Conservation (phyloP, 2,329 filamentous ascomycete genomes). For the Fusarium marasasianum region DNA sequence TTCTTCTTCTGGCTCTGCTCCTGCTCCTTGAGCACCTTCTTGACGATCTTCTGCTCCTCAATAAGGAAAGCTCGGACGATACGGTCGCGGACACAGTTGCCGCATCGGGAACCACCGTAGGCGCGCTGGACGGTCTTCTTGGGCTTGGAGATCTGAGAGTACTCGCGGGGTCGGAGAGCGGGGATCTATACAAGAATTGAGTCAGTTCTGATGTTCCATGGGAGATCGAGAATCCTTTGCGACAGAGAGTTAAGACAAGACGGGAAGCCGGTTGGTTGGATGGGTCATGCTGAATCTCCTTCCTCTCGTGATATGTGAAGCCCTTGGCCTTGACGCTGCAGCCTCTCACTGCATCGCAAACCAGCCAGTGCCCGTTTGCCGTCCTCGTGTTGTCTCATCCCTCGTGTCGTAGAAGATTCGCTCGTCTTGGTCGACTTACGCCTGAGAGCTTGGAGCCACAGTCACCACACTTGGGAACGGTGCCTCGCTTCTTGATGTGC, state of each 20-base stretch:
- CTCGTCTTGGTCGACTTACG: slow-evolving; percentile 71
- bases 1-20: slow-evolving; percentile 77
- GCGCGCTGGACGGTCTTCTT: slow-evolving; percentile 99
- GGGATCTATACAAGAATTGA: slow-evolving; percentile 70
- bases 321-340: background rate
- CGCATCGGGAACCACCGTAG: slow-evolving; percentile 98
- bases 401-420: slow-evolving; percentile 23
- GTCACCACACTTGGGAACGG: slow-evolving; percentile 98
- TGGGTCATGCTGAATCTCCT: background rate
- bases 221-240: slow-evolving; percentile 6
- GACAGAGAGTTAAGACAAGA: slow-evolving; percentile 4
- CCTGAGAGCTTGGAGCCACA: slow-evolving; percentile 97
- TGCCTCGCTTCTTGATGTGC: slow-evolving; percentile 99
- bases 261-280: background rate
- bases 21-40: slow-evolving; percentile 99
- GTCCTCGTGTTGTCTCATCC: slow-evolving; percentile 23
- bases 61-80: slow-evolving; percentile 99
- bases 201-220: slow-evolving; percentile 28
- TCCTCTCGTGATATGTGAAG: background rate
- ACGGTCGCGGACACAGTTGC: slow-evolving; percentile 97
- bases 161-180: slow-evolving; percentile 97
- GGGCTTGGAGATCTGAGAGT: slow-evolving; percentile 94
- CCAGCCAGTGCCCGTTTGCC: slow-evolving; percentile 8
- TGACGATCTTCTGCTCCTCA: slow-evolving; percentile 99
- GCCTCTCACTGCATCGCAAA: background rate